phyloP scores from a whole-genome alignment of 768 basidiomycete genomes.

The Filobasidium wieringae region DNA sequence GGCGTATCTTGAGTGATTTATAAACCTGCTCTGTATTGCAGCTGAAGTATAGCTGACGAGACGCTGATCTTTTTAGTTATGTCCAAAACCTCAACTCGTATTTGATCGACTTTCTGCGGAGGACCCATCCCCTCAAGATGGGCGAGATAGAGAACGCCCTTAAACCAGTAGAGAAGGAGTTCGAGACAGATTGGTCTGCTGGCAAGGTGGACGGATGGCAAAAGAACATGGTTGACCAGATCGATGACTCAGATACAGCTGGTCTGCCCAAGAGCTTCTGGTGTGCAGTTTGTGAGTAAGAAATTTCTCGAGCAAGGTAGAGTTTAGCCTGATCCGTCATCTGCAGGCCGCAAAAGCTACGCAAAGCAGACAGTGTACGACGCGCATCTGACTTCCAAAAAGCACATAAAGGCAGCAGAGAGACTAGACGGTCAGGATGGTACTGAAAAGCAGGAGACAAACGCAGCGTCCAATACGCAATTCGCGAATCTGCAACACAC shows the following conservation, averaged over 20 bases:
- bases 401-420: slow-evolving; percentile 80
- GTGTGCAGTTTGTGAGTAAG: slow-evolving; percentile 76
- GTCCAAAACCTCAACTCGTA: slow-evolving; percentile 71
- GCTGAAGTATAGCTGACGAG: neutral
- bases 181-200: slow-evolving; percentile 67
- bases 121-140: slow-evolving; percentile 61
- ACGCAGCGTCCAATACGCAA: slow-evolving; percentile 48
- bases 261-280: slow-evolving; percentile 59
- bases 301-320: neutral
- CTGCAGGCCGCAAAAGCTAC: slow-evolving; percentile 79
- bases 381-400: slow-evolving; percentile 88
- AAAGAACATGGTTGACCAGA: slow-evolving; percentile 40
- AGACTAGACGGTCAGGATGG: slow-evolving; percentile 47
- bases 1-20: slow-evolving; percentile 25
- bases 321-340: neutral
- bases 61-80: slow-evolving; percentile 49
- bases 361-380: slow-evolving; percentile 97
- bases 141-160: slow-evolving; percentile 58
- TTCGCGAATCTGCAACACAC: slow-evolving; percentile 16
- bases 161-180: slow-evolving; percentile 54
- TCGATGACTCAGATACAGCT: no score
- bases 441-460: slow-evolving; percentile 22
- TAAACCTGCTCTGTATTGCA: neutral
- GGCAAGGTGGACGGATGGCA: slow-evolving; percentile 70
- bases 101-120: slow-evolving; percentile 71